phyloP scores from a whole-genome alignment of 2,329 filamentous ascomycete species.

The Hortaea sp. region DNA sequence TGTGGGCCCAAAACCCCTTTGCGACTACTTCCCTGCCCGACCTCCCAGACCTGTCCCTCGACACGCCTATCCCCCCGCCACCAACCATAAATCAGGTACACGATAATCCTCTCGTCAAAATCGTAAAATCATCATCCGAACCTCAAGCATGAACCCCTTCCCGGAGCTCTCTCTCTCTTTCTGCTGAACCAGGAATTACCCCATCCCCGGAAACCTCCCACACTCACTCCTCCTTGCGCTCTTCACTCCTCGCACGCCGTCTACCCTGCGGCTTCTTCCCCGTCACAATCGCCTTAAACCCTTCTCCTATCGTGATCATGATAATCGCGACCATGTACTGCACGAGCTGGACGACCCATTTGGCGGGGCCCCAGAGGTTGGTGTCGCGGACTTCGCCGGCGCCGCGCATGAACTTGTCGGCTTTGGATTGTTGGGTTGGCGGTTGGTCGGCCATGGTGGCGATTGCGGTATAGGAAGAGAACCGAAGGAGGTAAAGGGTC shows the following conservation, averaged over 20 bases:
- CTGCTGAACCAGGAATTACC: too few species aligned
- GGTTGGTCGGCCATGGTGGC: not conserved
- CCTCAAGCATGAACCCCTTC: too few species aligned
- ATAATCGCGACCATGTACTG: slow-evolving; percentile 16
- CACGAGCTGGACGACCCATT: slow-evolving; percentile 11
- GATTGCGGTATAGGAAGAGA: not conserved
- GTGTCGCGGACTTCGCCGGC: slow-evolving; percentile 12
- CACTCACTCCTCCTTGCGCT: not conserved
- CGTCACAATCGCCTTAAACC: slow-evolving; percentile 8
- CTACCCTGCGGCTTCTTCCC: slow-evolving; percentile 5
- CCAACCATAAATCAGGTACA: too few species aligned
- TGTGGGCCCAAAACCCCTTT: too few species aligned
- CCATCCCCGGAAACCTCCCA: not conserved
- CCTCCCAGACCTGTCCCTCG: too few species aligned
- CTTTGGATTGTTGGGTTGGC: not conserved
- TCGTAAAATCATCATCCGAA: too few species aligned
- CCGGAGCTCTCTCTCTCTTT: too few species aligned
- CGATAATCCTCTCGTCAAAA: too few species aligned
- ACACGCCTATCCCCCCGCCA: too few species aligned
- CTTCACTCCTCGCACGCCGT: not conserved
- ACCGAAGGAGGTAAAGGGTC: not conserved
- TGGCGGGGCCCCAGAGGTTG: slow-evolving; percentile 11
- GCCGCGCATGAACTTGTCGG: slow-evolving; percentile 8
- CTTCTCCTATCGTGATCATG: slow-evolving; percentile 12
- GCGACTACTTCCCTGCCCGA: too few species aligned